Evolutionary conservation across 2,329 filamentous ascomycete species (phyloP).

Genomic region (Hirsutella thompsonii): DNA sequence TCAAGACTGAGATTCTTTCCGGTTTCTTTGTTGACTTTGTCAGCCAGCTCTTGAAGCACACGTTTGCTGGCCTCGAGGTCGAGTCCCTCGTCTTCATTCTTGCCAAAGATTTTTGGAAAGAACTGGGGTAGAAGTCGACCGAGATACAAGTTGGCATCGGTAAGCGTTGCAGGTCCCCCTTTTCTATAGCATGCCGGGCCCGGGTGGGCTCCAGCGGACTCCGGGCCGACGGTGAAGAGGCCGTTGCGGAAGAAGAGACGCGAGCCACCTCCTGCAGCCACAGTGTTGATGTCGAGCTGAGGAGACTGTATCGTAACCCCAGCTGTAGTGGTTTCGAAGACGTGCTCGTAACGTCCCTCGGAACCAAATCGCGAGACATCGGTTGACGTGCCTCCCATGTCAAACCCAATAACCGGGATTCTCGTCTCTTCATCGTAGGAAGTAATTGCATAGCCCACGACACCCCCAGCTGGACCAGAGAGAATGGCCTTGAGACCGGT

Average conservation of each 20-base stretch:
- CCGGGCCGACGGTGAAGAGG: slow-evolving; percentile 60
- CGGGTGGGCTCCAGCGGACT: slow-evolving; percentile 57
- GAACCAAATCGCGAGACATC: slow-evolving; percentile 55
- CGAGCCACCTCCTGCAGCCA: slow-evolving; percentile 64
- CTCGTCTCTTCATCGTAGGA: slow-evolving; percentile 56
- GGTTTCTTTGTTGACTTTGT: slow-evolving; percentile 25
- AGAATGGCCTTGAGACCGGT: slow-evolving; percentile 58
- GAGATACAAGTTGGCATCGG: slow-evolving; percentile 58
- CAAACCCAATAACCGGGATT: slow-evolving; percentile 63
- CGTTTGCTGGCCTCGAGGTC: slow-evolving; percentile 27
- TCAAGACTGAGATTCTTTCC: slow-evolving; percentile 12
- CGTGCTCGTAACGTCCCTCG: slow-evolving; percentile 24
- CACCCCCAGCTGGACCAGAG: slow-evolving; percentile 64
- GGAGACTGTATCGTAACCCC: slow-evolving; percentile 69
- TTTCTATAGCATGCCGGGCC: slow-evolving; percentile 65
- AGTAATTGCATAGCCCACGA: slow-evolving; percentile 63
- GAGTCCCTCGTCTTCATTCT: slow-evolving; percentile 16
- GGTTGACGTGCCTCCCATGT: slow-evolving; percentile 60
- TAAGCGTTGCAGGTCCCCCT: slow-evolving; percentile 57
- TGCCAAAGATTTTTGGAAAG: slow-evolving; percentile 48
- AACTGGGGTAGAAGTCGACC: slow-evolving; percentile 48
- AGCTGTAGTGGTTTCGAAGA: slow-evolving; percentile 65
- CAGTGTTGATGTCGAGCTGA: slow-evolving; percentile 72
- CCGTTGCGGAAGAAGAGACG: slow-evolving; percentile 59
- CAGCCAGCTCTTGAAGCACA: slow-evolving; percentile 20